Conservation (phyloP, 208 protist genomes). For the Sergeia podlipaevii region DNA sequence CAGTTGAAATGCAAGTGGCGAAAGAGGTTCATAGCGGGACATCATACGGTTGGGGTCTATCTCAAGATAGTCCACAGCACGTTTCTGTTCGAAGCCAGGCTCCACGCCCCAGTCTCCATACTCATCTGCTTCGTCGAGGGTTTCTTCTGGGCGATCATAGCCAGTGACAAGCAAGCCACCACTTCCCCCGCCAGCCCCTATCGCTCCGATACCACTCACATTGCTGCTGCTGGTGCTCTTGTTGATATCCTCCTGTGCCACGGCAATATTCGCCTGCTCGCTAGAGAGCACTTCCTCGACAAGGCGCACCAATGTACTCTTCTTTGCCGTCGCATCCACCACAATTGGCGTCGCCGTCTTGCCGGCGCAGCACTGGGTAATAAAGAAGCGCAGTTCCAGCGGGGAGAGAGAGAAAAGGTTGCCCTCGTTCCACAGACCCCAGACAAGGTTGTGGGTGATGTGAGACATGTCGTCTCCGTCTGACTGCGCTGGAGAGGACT, state of each 20-base stretch:
- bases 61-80: conserved; percentile 80
- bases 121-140: conserved; percentile 86
- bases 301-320: conserved; percentile 82
- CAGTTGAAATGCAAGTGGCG: conserved; percentile 78
- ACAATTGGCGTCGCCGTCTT: too few species aligned
- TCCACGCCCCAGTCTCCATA: conserved; percentile 92
- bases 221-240: conserved; percentile 11
- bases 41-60: conserved; percentile 54
- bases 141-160: conserved; percentile 72
- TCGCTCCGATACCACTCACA: too few species aligned
- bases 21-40: conserved; percentile 61
- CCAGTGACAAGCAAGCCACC: conserved; percentile 45
- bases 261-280: conserved; percentile 54
- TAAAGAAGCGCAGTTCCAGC: conserved; percentile 69
- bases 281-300: conserved; percentile 83
- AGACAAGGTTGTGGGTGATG: conserved; percentile 81
- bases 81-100: conserved; percentile 74
- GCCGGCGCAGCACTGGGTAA: conserved; percentile 49
- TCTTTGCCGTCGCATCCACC: conserved; percentile 33
- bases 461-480: conserved; percentile 33
- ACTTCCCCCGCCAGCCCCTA: conserved; percentile 14
- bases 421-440: conserved; percentile 91
- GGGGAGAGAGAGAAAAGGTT: conserved; percentile 90
- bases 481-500: conserved; percentile 1
- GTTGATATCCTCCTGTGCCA: conserved; percentile 46